A percentile compares a stretch with the other conserved stretches of the same genome.
These are phyloP conservation scores for Pseudozyma sp. DNA, from an alignment of 1,284 basidiomycete genomes.

Conservation along the genomic window DNA sequence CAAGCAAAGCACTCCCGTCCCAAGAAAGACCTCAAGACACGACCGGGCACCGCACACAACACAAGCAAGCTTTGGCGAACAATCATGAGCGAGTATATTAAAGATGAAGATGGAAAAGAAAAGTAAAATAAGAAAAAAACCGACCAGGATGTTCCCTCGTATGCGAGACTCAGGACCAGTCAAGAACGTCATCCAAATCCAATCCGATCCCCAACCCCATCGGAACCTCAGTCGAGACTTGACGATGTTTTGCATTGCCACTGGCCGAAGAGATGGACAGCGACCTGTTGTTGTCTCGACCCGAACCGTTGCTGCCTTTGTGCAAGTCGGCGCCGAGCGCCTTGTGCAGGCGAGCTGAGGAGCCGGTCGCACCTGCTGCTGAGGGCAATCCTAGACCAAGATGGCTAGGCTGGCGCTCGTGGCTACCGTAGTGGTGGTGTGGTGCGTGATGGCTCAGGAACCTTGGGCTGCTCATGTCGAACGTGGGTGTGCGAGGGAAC, in stretches of 20 bases:
- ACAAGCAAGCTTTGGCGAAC: background rate
- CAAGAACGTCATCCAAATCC: slow-evolving; percentile 52
- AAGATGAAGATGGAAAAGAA: background rate
- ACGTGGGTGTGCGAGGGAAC: slow-evolving; percentile 55
- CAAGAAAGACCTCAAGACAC: background rate
- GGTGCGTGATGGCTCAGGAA: slow-evolving; percentile 20
- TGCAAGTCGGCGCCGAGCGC: slow-evolving; percentile 19
- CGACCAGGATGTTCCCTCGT: background rate
- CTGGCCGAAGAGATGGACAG: slow-evolving; percentile 24
- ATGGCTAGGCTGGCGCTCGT: slow-evolving; percentile 41
- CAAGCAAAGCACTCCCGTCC: no score
- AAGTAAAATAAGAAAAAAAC: background rate
- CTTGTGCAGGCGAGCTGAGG: slow-evolving; percentile 23
- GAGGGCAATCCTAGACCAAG: slow-evolving; percentile 44
- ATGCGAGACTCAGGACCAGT: slow-evolving; percentile 28
- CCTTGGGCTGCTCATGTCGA: slow-evolving; percentile 48
- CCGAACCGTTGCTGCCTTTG: slow-evolving; percentile 7
- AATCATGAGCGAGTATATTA: background rate
- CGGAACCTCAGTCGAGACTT: slow-evolving; percentile 42
- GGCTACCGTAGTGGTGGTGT: slow-evolving; percentile 19
- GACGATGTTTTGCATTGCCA: slow-evolving; percentile 31
- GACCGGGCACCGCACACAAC: background rate
- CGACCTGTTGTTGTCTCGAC: slow-evolving; percentile 13
- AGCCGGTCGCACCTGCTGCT: slow-evolving; percentile 8
- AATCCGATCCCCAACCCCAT: slow-evolving; percentile 50